phyloP scores from a whole-genome alignment of 768 basidiomycete genomes.

The Tricholoma terreum region DNA sequence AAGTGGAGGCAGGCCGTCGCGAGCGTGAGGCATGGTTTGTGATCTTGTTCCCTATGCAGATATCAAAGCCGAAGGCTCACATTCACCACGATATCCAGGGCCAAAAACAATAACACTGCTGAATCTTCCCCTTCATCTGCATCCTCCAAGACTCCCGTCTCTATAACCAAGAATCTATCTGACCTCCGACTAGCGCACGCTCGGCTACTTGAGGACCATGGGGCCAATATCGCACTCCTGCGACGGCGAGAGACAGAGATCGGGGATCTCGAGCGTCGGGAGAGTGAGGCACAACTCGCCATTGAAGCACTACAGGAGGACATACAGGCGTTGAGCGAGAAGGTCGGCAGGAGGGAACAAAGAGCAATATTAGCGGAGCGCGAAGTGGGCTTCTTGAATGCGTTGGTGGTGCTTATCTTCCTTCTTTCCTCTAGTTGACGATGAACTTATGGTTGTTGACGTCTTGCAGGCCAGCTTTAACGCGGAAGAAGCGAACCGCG shows the following conservation, averaged over 20 bases:
- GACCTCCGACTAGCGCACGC: constrained; percentile 53
- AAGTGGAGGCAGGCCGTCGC: background rate
- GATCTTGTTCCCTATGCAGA: constrained; percentile 18
- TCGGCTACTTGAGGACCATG: constrained; percentile 63
- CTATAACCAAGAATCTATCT: background rate
- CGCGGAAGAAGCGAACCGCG: constrained; percentile 46
- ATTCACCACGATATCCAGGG: background rate
- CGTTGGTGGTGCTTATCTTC: constrained; percentile 54
- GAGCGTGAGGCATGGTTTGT: constrained; percentile 1
- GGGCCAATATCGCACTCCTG: constrained; percentile 51
- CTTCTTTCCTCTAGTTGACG: background rate
- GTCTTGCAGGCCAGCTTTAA: constrained; percentile 56
- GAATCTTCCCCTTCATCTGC: constrained; percentile 10
- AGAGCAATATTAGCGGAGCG: constrained; percentile 40
- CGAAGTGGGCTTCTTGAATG: constrained; percentile 65
- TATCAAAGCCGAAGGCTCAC: constrained; percentile 46
- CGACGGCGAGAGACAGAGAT: constrained; percentile 54
- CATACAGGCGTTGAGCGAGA: constrained; percentile 37
- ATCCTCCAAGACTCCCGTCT: background rate
- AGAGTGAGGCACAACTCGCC: constrained; percentile 33
- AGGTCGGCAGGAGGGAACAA: constrained; percentile 28
- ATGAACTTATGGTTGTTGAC: background rate
- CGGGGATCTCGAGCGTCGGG: constrained; percentile 32
- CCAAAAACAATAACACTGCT: constrained; percentile 35
- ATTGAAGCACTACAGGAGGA: constrained; percentile 33